phyloP scores from a whole-genome alignment of 2,329 filamentous ascomycete species.

The Calonectria fujianensis region DNA sequence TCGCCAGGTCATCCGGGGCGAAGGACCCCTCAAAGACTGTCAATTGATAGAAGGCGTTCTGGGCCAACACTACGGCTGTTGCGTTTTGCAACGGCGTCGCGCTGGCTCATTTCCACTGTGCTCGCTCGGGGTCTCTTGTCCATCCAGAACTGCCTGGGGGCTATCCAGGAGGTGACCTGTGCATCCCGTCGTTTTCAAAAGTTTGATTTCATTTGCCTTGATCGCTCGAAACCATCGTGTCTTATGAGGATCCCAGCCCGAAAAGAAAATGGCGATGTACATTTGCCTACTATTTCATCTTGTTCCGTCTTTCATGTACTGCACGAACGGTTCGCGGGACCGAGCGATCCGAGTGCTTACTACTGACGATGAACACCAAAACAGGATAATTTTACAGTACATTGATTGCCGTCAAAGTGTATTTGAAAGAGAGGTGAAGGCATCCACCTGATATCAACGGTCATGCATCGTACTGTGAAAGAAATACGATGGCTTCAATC shows the following conservation, averaged over 20 bases:
- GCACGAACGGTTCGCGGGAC: conserved; percentile 7
- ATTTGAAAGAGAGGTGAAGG: not conserved
- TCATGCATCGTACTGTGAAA: not conserved
- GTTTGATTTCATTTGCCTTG: not conserved
- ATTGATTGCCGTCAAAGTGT: not conserved
- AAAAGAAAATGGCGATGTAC: not conserved
- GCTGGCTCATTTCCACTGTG: not conserved
- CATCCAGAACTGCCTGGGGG: not conserved
- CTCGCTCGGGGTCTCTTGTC: not conserved
- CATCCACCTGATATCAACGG: conserved; percentile 8
- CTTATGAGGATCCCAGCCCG: too few species aligned
- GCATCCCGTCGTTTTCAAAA: not conserved
- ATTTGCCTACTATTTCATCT: not conserved
- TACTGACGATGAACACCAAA: not conserved
- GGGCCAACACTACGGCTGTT: not conserved
- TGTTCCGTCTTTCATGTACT: not conserved
- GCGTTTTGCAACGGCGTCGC: not conserved
- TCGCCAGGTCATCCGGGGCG: not conserved
- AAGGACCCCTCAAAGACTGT: not conserved
- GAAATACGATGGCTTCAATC: conserved; percentile 27
- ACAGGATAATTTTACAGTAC: too few species aligned
- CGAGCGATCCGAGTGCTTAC: not conserved
- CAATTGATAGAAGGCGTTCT: not conserved
- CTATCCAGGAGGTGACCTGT: not conserved
- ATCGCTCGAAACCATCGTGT: not conserved